Base-by-base conservation (phyloP, 192 early-diverging fungal genomes). In the Phycomyces blakesleeanus region DNA sequence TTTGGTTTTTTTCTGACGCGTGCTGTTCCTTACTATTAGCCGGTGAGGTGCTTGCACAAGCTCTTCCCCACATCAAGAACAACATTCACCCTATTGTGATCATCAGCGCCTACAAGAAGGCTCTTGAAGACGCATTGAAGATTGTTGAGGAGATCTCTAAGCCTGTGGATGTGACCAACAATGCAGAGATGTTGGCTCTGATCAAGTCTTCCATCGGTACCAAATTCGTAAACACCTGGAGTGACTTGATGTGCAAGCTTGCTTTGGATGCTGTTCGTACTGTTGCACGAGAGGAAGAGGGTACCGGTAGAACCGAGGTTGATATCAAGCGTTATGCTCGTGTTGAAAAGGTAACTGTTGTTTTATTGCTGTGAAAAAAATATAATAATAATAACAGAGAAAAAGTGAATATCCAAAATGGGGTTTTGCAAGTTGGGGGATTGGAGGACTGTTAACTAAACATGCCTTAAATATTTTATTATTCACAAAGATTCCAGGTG, bases 81-180 rank as follows among this genome's bases (percentile, higher is more conserved):
- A 92, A 96, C 77, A 94, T 99, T 58, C 97, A 99, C 79, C 96
- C 97, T 5, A 96, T 96, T 68, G 91, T 93, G 50, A 97, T 99
- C 67, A 93, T 99, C 64, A 79, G 83, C 15, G 94, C 93, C 2
- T 95, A 89, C 81, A 96, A 96, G 73, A 84, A 83, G 69, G 97
- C 96, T 26, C 80, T 99, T 61, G 93, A 97, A 52, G 96, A 97
- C 69, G 88, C 94, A 24, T 81, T 96, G 49, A 72, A 82, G 41
- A 87, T 95, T 74, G 80, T 97, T 55, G 87, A 91, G 68, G 81
- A 88, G 26, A 93, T 96, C 53, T 89, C 94, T 2, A 76, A 86
- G 55, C 86, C 87, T 37, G 91, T 99, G 21, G 87, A 98, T 71
- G 84, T 91, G 44, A 80, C 83, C 51, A 82, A 96, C 70, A 80